Conservation (phyloP, 495 filamentous ascomycete genomes). For the Physcia stellaris region DNA sequence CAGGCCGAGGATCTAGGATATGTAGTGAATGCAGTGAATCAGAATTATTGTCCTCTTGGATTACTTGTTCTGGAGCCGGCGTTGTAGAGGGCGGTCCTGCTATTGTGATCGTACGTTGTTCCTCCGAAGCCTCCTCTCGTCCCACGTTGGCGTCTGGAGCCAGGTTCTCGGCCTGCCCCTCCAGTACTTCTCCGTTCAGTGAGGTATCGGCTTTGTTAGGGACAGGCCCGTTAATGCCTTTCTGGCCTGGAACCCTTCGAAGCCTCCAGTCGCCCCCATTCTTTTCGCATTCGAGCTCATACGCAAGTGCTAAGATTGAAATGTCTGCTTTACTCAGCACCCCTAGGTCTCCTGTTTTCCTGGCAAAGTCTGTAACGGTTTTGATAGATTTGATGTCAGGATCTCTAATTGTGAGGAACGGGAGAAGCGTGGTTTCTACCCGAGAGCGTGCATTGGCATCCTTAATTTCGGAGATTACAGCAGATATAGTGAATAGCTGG, state of each 20-base stretch:
- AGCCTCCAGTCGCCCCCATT: conserved; percentile 76
- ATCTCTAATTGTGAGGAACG: conserved; percentile 65
- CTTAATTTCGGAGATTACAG: conserved; percentile 76
- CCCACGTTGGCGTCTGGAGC: too few relatives aligned
- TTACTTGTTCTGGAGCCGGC: neutral
- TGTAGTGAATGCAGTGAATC: neutral
- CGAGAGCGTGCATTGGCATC: conserved; percentile 71
- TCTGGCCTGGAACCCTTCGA: conserved; percentile 64
- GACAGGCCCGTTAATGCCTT: conserved; percentile 55
- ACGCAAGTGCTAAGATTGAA: conserved; percentile 75
- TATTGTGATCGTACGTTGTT: neutral
- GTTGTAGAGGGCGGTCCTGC: neutral
- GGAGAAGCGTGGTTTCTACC: conserved; percentile 66
- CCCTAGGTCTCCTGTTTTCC: conserved; percentile 75
- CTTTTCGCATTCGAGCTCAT: conserved; percentile 76
- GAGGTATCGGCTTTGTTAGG: conserved; percentile 37
- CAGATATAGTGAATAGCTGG: conserved; percentile 69
- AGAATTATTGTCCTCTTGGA: neutral
- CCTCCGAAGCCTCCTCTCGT: neutral
- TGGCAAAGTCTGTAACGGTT: conserved; percentile 71
- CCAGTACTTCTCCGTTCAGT: conserved; percentile 4
- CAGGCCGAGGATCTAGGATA: neutral
- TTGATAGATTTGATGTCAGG: conserved; percentile 64
- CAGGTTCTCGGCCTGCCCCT: neutral
- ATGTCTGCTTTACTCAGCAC: conserved; percentile 83